Evolutionary conservation across 257 asterid species (phyloP), one percentile per base, ranked within the genome.

Genomic region (Craterostigma plantagineum): DNA sequence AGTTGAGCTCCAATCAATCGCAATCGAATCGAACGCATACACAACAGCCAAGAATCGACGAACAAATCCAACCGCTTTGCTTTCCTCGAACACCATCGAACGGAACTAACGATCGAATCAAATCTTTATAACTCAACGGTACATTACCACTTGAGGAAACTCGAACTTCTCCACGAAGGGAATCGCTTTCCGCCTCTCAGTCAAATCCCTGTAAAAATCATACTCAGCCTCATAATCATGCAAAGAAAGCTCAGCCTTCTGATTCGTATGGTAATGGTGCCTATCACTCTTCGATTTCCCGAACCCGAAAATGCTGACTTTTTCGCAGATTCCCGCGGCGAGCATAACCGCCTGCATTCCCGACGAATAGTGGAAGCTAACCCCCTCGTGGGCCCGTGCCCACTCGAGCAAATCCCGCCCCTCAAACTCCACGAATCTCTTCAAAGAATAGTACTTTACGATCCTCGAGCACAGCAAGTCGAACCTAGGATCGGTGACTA

Each of bases 171-270:
- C 91, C 0, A 83, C 36, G 57, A 83, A 90, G 9, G 95, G 99
- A 41, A 90, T 64, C 11, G 46, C 69, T 66, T 65, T 56, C 4
- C 71, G 76, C 8, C 64, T 58, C 36, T 64, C 49, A 38, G 68
- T 57, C 79, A 83, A 61, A 69, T 90, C 92, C 0, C 27, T 52
- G 30, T 90, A 90, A 11, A 90, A 63, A 38, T 79, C 92, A 53
- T 90, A 83, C 71, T 90, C 99, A 0, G 99, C 91, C 56, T 76
- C 87, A 7, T 83, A 90, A 55, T 90, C 99, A 39, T 90, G 99
- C 46, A 90, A 51, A 33, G 68, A 52, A 0, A 90, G 79, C 87
- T 90, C 99, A 16, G 65, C 65, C 49, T 68, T 70, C 81, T 83
- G 95, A 58, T 75, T 75, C 0, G 92, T 79, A 45, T 90, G 99